Conservation (phyloP, 2,329 filamentous ascomycete genomes). For the Aspergillus sclerotialis region DNA sequence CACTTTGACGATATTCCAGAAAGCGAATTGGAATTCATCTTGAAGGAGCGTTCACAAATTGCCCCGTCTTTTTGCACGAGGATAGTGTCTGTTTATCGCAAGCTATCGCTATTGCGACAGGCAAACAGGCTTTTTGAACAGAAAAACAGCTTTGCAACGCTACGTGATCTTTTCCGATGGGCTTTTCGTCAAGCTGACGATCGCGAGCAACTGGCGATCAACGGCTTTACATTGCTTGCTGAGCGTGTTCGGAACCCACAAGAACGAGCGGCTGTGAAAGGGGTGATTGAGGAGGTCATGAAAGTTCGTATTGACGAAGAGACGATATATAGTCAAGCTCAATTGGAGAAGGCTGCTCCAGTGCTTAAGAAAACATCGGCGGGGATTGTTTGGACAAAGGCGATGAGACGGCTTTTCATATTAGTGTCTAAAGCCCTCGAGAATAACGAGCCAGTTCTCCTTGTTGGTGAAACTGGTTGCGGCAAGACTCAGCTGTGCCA, state of each 20-base stretch:
- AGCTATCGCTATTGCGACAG: constrained; percentile 82
- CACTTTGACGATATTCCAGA: constrained; percentile 98
- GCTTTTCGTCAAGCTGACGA: constrained; percentile 77
- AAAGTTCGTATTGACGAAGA: constrained; percentile 73
- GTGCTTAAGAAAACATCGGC: constrained; percentile 28
- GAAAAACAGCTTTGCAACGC: constrained; percentile 92
- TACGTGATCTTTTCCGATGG: constrained; percentile 95
- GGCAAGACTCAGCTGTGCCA: constrained; percentile 98
- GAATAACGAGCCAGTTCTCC: constrained; percentile 86
- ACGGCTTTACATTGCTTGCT: constrained; percentile 93
- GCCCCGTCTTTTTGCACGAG: constrained; percentile 84
- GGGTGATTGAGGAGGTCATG: constrained; percentile 84
- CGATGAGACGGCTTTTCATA: constrained; percentile 86
- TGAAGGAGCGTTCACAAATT: constrained; percentile 81
- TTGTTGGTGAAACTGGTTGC: constrained; percentile 95
- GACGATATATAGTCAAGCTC: constrained; percentile 60
- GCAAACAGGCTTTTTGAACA: constrained; percentile 90
- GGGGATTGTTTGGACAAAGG: constrained; percentile 81
- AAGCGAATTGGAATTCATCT: constrained; percentile 82
- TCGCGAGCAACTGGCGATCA: constrained; percentile 78
- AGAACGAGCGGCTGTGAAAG: constrained; percentile 76
- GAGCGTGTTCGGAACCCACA: constrained; percentile 90
- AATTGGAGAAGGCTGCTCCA: constrained; percentile 50
- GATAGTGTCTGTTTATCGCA: constrained; percentile 90
- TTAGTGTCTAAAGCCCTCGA: constrained; percentile 78